Evolutionary conservation across 352 stramenopile species (phyloP).

Genomic region (Globisporangium paroecandrum): DNA sequence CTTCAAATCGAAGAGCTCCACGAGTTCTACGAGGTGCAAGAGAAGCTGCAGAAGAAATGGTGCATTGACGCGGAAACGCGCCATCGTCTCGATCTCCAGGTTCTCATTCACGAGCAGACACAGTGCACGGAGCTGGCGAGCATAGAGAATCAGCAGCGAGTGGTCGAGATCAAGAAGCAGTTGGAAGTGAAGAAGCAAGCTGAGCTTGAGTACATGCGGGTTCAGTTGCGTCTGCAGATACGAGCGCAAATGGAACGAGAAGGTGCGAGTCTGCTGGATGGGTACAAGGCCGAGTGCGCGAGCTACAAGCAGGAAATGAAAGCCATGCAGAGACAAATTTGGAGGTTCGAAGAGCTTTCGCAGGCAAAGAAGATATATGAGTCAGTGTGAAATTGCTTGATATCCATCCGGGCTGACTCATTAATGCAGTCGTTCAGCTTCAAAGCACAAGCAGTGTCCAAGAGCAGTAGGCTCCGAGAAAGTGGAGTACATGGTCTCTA

Average conservation of each 20-base stretch:
- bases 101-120: slow-evolving; percentile 19
- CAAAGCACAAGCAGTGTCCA: background rate
- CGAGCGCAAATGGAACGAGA: slow-evolving; percentile 28
- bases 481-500: too few relatives aligned
- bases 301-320: background rate
- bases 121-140: slow-evolving; percentile 24
- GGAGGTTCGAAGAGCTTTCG: background rate
- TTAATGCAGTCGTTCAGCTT: background rate
- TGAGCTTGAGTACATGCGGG: slow-evolving; percentile 37
- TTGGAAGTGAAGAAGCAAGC: slow-evolving; percentile 26
- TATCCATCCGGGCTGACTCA: background rate
- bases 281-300: background rate
- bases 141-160: slow-evolving; percentile 23
- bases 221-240: slow-evolving; percentile 35
- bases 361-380: background rate
- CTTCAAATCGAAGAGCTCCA: slow-evolving; percentile 29
- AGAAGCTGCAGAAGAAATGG: slow-evolving; percentile 35
- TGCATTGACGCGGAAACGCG: slow-evolving; percentile 23
- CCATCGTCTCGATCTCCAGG: slow-evolving; percentile 24
- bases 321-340: background rate
- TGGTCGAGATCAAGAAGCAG: slow-evolving; percentile 27
- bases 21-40: slow-evolving; percentile 26
- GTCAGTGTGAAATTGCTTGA: background rate
- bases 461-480: background rate
- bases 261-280: background rate